Base-by-base conservation (phyloP, 805 yeast species). In the Metschnikowia continentalis region DNA sequence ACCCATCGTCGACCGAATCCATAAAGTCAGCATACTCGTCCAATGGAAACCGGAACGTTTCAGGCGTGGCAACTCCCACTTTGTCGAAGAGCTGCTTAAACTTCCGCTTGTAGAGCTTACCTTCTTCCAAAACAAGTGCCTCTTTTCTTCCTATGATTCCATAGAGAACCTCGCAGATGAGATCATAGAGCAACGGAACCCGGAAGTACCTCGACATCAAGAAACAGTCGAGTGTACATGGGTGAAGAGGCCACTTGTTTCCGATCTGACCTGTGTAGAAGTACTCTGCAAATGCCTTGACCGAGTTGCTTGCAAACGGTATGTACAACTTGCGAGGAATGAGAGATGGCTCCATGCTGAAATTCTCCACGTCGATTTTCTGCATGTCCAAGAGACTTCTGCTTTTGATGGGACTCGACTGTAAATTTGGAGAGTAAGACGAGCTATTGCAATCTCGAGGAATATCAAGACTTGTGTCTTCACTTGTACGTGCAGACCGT, bases 261-360 rank as follows among this genome's bases (percentile, higher is more conserved):
- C 89, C 89, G 20, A 88, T 80, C 64, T 86, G 90, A 1, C 94
- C 95, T 5, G 91, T 87, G 60, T 84, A 86, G 49, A 88, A 71
- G 63, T 82, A 88, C 61, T 87, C 94, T 26, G 84, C 72, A 55
- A 86, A 78, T 2, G 90, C 90, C 50, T 75, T 75, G 14, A 86
- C 80, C 0, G 89, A 79, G 0, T 70, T 63, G 1, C 84, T 81
- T 2, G 82, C 64, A 67, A 83, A 85, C 3, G 95, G 94, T 55
- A 88, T 63, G 56, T 83, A 86, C 26, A 88, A 62, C 15, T 82
- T 75, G 53, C 95, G 73, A 14, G 95, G 94, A 35, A 84, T 75
- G 50, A 81, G 71, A 35, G 84, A 65, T 5, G 88, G 83, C 57
- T 84, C 90, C 67, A 84, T 68, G 38, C 55, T 57, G 54, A 66